Evolutionary conservation across 2,329 filamentous ascomycete genomes (phyloP).

Genomic region (Pleoardoris graminearum): DNA sequence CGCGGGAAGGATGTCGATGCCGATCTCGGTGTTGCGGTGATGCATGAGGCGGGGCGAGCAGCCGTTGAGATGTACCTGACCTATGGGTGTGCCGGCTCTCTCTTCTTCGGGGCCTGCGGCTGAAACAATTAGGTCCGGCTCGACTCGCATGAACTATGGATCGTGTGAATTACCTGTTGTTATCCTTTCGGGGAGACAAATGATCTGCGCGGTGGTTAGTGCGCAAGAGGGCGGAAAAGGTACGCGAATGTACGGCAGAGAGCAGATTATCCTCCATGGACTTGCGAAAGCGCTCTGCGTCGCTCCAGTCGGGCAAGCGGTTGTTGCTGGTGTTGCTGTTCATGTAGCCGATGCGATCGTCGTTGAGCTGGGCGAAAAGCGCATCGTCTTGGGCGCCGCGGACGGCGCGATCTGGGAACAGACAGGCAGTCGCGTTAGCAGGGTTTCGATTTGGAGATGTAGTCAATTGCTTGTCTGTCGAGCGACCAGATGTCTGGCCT

Average conservation of each 20-base stretch:
- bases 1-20: constrained; percentile 40
- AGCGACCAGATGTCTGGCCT: neutral
- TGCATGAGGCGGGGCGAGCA: constrained; percentile 25
- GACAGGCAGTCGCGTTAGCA: neutral
- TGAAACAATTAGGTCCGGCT: too few species aligned
- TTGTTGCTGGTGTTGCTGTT: constrained; percentile 31
- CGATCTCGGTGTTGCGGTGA: constrained; percentile 50
- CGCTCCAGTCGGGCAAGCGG: constrained; percentile 18
- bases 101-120: too few species aligned
- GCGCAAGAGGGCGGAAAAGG: neutral
- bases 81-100: constrained; percentile 16
- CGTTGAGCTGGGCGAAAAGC: constrained; percentile 29
- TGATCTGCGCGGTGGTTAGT: neutral
- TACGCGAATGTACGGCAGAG: constrained; percentile 27
- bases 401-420: constrained; percentile 26
- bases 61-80: constrained; percentile 19
- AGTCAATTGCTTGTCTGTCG: too few species aligned
- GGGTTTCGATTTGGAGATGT: neutral
- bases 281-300: constrained; percentile 23
- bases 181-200: neutral
- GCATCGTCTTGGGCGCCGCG: constrained; percentile 22
- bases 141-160: too few species aligned
- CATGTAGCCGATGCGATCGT: constrained; percentile 27
- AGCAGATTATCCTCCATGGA: constrained; percentile 24
- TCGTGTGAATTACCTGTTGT: neutral